These are phyloP conservation scores for Vanrija humicola DNA, from an alignment of 1,284 basidiomycete species.

Conservation along the genomic window DNA sequence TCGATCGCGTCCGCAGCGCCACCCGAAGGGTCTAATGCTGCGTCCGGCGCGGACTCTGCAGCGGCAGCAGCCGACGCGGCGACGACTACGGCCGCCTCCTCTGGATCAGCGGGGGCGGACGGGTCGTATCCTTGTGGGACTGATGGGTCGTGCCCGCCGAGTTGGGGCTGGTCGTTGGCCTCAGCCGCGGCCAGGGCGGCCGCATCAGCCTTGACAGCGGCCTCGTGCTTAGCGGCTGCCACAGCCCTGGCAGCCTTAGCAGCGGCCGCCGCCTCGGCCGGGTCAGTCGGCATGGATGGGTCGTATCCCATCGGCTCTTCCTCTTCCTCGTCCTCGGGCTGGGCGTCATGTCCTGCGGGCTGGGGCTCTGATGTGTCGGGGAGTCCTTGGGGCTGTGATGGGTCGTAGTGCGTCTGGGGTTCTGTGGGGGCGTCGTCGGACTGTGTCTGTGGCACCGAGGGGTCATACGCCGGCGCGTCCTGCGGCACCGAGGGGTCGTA, in stretches of 20 bases:
- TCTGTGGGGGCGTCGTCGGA: no score
- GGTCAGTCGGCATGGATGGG: not conserved
- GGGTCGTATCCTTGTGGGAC: not conserved
- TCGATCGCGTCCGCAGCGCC: not conserved
- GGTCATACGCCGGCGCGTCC: conserved; percentile 1
- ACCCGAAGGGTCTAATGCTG: not conserved
- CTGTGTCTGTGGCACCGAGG: not conserved
- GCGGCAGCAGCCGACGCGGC: conserved; percentile 5
- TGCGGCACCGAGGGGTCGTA: no score
- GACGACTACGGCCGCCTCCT: conserved; percentile 31
- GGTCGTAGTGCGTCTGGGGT: conserved; percentile 1
- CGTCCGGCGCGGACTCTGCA: not conserved
- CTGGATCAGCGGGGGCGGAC: conserved; percentile 28
- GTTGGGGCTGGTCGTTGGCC: not conserved
- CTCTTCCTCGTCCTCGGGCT: no score
- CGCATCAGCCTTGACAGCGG: not conserved
- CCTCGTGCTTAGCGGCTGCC: not conserved
- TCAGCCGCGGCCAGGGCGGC: not conserved
- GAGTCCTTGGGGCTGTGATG: not conserved
- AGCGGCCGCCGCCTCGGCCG: not conserved
- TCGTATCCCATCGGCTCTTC: not conserved
- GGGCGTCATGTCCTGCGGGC: no score
- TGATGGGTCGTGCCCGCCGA: conserved; percentile 6
- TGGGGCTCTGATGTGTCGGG: no score
- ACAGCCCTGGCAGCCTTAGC: not conserved